Evolutionary conservation across 805 yeast species (phyloP), one percentile per base, ranked within the genome.

Genomic region (Candida suzukii): DNA sequence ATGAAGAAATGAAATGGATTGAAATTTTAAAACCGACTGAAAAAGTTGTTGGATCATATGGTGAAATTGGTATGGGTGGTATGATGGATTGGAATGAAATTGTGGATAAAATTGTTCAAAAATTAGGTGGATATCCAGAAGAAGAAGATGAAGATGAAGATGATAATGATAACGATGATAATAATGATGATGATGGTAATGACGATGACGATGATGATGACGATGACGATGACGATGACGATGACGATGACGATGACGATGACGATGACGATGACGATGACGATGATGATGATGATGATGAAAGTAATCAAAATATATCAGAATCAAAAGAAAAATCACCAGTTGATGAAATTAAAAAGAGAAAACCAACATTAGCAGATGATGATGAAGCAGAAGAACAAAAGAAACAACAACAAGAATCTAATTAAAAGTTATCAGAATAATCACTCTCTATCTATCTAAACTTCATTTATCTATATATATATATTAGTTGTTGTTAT

Each of bases 31-130:
- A 82, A 58, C 99, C 99, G 0, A 88, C 88, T 20, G 99, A 91
- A 61, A 91, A 91, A 61, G 95, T 91, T 79, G 71, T 84, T 56
- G 88, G 95, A 42, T 33, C 52, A 37, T 88, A 90, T 66, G 98
- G 99, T 46, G 98, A 91, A 53, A 88, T 93, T 42, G 98, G 98
- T n/a, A 84, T 93, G 88, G 98, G 99, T 38, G 98, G 99, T 41
- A 93, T 93, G 98, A 83, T 90, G 82, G 98, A 93, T 53, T 88
- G 95, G 78, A 84, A 87, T 58, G 97, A 90, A 52, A 68, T 76
- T 41, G 82, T 76, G 30, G 76, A 74, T 50, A 67, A 63, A 46
- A 67, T 76, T 37, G 79, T 74, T 3, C 54, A 69, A 49, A 75
- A 74, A 48, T 49, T 74, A 43, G 80, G 80, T 5, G 80, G 80